These are phyloP conservation scores for Penicillium sp. DNA, from an alignment of 2,329 filamentous ascomycete species.

Conservation along the genomic window DNA sequence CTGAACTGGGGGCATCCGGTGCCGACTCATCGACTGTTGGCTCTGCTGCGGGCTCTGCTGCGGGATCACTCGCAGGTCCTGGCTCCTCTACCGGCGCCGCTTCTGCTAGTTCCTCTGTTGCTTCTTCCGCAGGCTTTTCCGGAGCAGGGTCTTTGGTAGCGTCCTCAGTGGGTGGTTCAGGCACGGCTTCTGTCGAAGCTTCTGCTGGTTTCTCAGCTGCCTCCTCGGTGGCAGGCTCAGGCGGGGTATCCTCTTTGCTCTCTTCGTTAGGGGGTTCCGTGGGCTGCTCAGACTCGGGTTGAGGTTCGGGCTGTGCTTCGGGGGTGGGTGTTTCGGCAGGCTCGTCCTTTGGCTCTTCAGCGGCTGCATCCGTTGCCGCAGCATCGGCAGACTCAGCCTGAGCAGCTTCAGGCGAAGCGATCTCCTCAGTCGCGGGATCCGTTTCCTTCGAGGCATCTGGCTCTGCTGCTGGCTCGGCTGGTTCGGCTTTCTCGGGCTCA, in stretches of 20 bases:
- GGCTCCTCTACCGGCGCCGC: too few species aligned
- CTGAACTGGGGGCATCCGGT: too few species aligned
- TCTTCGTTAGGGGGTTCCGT: neutral
- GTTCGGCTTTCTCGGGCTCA: neutral
- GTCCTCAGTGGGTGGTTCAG: neutral
- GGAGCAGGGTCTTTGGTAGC: slow-evolving; percentile 3
- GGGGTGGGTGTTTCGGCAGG: neutral
- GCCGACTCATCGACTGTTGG: too few species aligned
- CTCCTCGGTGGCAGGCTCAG: neutral
- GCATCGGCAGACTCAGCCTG: neutral
- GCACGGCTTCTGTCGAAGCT: slow-evolving; percentile 3
- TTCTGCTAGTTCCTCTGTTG: neutral
- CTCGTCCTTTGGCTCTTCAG: slow-evolving; percentile 1
- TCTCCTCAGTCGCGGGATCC: slow-evolving; percentile 2
- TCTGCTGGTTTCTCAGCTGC: slow-evolving; percentile 6
- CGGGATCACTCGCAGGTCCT: too few species aligned
- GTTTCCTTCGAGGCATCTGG: slow-evolving; percentile 7
- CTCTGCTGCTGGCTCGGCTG: slow-evolving; percentile 1
- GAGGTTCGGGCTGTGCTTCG: slow-evolving; percentile 2
- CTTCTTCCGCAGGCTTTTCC: neutral
- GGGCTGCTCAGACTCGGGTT: neutral
- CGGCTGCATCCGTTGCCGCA: neutral
- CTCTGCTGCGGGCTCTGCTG: slow-evolving; percentile 2
- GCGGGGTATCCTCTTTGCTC: neutral
- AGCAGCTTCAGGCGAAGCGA: slow-evolving; percentile 2